Percentiles rank a stretch among this genome's conserved stretches.
phyloP scores from a whole-genome alignment of 176 grass and related monocot genomes.

The Oryza meyeriana region DNA sequence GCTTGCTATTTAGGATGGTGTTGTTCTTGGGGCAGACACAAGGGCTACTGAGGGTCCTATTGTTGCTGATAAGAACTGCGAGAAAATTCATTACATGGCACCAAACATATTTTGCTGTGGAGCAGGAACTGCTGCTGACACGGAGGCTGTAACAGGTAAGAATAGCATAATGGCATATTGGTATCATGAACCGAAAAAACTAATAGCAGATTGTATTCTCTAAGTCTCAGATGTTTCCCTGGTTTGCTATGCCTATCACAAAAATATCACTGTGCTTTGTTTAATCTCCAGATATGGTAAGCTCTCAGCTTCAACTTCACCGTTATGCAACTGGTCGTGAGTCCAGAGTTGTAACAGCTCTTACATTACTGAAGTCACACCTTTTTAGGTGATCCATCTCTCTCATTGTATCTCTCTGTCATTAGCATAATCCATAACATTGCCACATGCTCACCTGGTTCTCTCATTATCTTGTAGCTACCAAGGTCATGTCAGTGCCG shows the following conservation, averaged over 20 bases:
- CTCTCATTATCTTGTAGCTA: slow-evolving; percentile 44
- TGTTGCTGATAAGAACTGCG: slow-evolving; percentile 95
- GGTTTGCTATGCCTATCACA: neutral
- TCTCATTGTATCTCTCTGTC: neutral
- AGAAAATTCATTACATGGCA: slow-evolving; percentile 93
- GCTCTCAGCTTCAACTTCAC: slow-evolving; percentile 89
- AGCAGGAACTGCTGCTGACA: slow-evolving; percentile 92
- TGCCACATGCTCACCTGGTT: neutral
- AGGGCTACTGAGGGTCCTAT: slow-evolving; percentile 95
- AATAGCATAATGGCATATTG: neutral
- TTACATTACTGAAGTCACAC: slow-evolving; percentile 87
- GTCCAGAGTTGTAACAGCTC: slow-evolving; percentile 85
- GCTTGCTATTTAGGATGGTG: slow-evolving; percentile 70
- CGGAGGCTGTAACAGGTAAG: slow-evolving; percentile 72
- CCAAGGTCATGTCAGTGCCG: slow-evolving; percentile 90
- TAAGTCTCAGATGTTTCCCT: neutral
- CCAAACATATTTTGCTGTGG: slow-evolving; percentile 95
- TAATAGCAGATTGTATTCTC: neutral
- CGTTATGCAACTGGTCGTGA: slow-evolving; percentile 90
- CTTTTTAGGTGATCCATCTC: slow-evolving; percentile 64
- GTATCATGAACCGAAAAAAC: neutral
- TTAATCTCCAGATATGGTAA: slow-evolving; percentile 79
- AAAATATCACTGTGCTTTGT: slow-evolving; percentile 15
- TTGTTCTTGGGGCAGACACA: slow-evolving; percentile 92
- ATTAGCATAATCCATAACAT: neutral